A percentile compares a stretch with the other conserved stretches of the same genome.
These are phyloP conservation scores for Zarea fungicola DNA, from an alignment of 2,329 filamentous ascomycete species.

Conservation along the genomic window DNA sequence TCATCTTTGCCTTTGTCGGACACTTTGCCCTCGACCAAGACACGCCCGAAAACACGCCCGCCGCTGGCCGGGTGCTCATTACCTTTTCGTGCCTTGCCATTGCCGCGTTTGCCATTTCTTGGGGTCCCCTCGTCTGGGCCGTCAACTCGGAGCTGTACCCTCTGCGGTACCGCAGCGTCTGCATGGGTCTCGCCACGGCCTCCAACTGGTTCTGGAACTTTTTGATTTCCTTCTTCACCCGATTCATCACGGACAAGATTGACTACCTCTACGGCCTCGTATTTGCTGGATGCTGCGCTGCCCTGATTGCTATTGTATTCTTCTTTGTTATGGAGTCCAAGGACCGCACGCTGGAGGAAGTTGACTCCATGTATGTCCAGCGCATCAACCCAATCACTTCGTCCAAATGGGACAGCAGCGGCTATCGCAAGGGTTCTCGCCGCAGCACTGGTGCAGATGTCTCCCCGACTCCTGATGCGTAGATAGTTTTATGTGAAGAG, in stretches of 20 bases:
- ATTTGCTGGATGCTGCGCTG: slow-evolving; percentile 62
- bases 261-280: slow-evolving; percentile 67
- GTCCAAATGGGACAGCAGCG: slow-evolving; percentile 26
- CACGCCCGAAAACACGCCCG: slow-evolving; percentile 39
- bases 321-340: slow-evolving; percentile 72
- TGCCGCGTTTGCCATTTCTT: slow-evolving; percentile 61
- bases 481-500: too few relatives aligned
- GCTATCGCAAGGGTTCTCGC: neutral
- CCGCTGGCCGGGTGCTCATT: slow-evolving; percentile 55
- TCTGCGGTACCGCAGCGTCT: slow-evolving; percentile 46
- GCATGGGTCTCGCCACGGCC: slow-evolving; percentile 52
- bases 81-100: slow-evolving; percentile 67
- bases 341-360: slow-evolving; percentile 67
- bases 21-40: slow-evolving; percentile 37
- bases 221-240: slow-evolving; percentile 52
- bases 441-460: slow-evolving; percentile 3
- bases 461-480: neutral
- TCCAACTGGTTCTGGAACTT: slow-evolving; percentile 66
- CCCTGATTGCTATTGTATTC: slow-evolving; percentile 61
- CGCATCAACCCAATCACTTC: slow-evolving; percentile 46
- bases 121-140: slow-evolving; percentile 66
- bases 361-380: slow-evolving; percentile 68
- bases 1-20: slow-evolving; percentile 46
- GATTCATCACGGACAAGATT: slow-evolving; percentile 66
- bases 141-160: slow-evolving; percentile 62